phyloP scores from a whole-genome alignment of 176 grass and related monocot genomes.

The Metroxylon sagu region DNA sequence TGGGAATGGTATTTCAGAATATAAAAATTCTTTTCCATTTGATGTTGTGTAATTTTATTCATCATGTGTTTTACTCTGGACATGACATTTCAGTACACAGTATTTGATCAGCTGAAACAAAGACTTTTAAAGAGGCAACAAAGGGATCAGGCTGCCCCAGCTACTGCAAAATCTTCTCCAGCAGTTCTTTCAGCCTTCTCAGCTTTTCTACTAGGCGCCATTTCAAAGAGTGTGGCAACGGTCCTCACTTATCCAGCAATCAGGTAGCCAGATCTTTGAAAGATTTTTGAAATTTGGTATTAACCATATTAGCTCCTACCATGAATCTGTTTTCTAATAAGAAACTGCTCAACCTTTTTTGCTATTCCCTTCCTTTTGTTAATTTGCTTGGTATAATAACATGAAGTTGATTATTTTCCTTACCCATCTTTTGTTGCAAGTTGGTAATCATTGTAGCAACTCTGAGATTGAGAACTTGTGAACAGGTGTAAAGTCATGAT shows the following conservation, averaged over 20 bases:
- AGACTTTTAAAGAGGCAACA: conserved; percentile 35
- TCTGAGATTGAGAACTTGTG: background rate
- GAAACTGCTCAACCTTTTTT: background rate
- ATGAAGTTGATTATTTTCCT: too few relatives aligned
- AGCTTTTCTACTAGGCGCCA: conserved; percentile 72
- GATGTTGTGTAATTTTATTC: too few relatives aligned
- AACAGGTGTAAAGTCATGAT: conserved; percentile 98
- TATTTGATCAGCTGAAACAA: conserved; percentile 90
- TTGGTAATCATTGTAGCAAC: too few relatives aligned
- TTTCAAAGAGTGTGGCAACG: conserved; percentile 83
- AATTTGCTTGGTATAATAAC: too few relatives aligned
- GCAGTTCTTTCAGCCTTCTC: conserved; percentile 75
- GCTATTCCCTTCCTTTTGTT: background rate
- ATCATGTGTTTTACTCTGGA: background rate
- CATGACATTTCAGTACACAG: conserved; percentile 60
- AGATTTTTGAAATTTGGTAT: too few relatives aligned
- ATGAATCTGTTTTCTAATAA: too few relatives aligned
- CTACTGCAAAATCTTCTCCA: conserved; percentile 33
- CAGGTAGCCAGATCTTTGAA: conserved; percentile 26
- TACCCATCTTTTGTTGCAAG: too few relatives aligned
- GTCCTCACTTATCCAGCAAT: conserved; percentile 90
- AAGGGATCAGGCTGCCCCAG: conserved; percentile 24
- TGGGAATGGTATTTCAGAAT: too few relatives aligned
- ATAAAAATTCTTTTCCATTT: too few relatives aligned
- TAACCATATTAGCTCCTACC: too few relatives aligned